Percentiles rank a stretch among this genome's conserved stretches.
These are phyloP conservation scores for Macadamia integrifolia DNA, from an alignment of 164 flowering plant genomes.

Conservation along the genomic window DNA sequence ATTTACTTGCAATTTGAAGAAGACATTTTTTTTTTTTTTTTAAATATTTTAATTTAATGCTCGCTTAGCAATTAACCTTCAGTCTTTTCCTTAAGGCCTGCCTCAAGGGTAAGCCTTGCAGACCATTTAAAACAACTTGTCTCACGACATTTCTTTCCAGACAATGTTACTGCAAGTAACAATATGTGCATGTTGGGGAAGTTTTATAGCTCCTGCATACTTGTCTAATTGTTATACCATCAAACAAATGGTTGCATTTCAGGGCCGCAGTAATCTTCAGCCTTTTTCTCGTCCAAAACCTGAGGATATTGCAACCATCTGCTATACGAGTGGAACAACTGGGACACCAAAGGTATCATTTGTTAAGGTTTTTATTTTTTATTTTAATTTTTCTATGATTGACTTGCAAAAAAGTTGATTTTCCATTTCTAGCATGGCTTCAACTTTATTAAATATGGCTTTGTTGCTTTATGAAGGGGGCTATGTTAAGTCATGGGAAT, in stretches of 20 bases:
- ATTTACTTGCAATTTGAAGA: no score
- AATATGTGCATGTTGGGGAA: neutral
- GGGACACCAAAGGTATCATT: slow-evolving; percentile 89
- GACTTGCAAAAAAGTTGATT: neutral
- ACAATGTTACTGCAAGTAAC: no score
- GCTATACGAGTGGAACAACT: slow-evolving; percentile 99
- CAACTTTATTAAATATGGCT: neutral
- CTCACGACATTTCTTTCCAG: no score
- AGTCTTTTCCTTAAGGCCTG: no score
- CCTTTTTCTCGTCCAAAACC: slow-evolving; percentile 82
- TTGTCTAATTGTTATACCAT: slow-evolving; percentile 1
- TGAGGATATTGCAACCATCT: slow-evolving; percentile 91
- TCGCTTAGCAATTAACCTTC: no score
- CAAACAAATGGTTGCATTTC: neutral
- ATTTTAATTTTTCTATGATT: neutral
- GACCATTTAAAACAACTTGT: no score
- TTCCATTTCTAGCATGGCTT: neutral
- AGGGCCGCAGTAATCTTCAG: slow-evolving; percentile 63
- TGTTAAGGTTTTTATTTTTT: neutral
- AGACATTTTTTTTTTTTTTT: no score
- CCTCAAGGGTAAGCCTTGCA: no score
- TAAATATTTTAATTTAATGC: no score
- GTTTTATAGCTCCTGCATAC: neutral
- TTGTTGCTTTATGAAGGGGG: slow-evolving; percentile 53
- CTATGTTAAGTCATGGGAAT: slow-evolving; percentile 75